A percentile compares a stretch with the other conserved stretches of the same genome.
These are phyloP conservation scores for Basipetospora sp. DNA, from an alignment of 2,329 filamentous ascomycete species.

Conservation along the genomic window DNA sequence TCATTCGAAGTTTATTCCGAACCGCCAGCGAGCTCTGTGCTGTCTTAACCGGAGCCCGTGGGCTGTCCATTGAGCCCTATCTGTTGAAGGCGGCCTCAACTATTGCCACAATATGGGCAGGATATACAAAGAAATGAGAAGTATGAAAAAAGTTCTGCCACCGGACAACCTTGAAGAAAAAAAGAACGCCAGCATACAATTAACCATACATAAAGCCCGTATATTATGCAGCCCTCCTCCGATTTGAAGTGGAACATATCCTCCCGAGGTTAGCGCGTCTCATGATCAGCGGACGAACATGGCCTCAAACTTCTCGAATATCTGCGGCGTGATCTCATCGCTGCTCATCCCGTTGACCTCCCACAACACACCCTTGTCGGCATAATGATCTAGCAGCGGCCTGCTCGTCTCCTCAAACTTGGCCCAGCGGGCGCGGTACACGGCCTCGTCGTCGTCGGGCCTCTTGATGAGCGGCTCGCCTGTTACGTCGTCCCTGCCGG, in stretches of 20 bases:
- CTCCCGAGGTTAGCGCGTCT: too few species aligned
- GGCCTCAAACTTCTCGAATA: constrained; percentile 68
- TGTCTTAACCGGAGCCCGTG: too few species aligned
- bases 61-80: too few species aligned
- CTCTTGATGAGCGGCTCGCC: constrained; percentile 73
- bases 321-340: constrained; percentile 86
- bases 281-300: constrained; percentile 39
- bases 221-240: too few species aligned
- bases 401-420: constrained; percentile 80
- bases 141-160: too few species aligned
- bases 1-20: too few species aligned
- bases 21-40: too few species aligned
- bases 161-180: not conserved
- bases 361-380: constrained; percentile 67
- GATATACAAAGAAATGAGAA: too few species aligned
- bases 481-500: constrained; percentile 76
- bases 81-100: too few species aligned
- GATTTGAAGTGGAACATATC: too few species aligned
- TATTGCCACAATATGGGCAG: too few species aligned
- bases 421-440: constrained; percentile 65
- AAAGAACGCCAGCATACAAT: too few species aligned
- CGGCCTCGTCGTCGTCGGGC: constrained; percentile 71
- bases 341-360: constrained; percentile 78
- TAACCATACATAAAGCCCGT: not conserved
- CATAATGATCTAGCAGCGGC: constrained; percentile 79